Base-by-base conservation (phyloP, 345 rosid species). In the Arabidopsis thaliana region DNA sequence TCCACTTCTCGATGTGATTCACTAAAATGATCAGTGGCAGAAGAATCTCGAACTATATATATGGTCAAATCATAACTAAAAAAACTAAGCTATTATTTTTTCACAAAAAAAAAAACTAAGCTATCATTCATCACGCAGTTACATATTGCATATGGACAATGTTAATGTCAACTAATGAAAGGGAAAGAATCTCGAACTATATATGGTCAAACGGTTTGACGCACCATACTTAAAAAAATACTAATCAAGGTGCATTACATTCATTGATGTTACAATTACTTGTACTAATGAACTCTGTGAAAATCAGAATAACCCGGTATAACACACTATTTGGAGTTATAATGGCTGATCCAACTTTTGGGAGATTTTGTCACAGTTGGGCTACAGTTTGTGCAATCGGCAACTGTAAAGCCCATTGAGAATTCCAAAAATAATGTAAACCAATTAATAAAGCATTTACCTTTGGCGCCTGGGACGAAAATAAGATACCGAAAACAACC, bases 1-100 rank as follows among this genome's bases (percentile, higher is more conserved):
- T 57, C 66, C 78, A 65, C 34, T 34, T 65, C 23, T 40, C 58
- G 51, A 74, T 46, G 59, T 44, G 66, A 46, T 57, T 66, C 66
- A 16, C 20, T 36, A 48, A 48, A 48, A 11, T 66, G 48, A 9
- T 53, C 37, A 56, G 59, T 57, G 50, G 51, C 78, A 33, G 40
- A 55, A 65, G 72, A 74, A 67, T 66, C 61, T 74, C 45, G 42
- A 66, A 67, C 34, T 13, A 28, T 28, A 28, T 28, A 28, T 28
- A 20, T 66, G 42, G 67, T 28, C 73, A 58, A 66, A 71, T 34
- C 49, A 24, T 10, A 45, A 16, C 20, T 16, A 16, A 16, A 16
- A 16, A 48, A 14, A 28, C 65, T 11, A 52, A 51, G 36, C n/a
- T 3, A 59, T 48, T 38, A 4, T 48, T 14, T 16, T 16, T 16